Evolutionary conservation across 345 rosid genomes (phyloP), one percentile per base, ranked within the genome.

Genomic region (Clausena lansium): DNA sequence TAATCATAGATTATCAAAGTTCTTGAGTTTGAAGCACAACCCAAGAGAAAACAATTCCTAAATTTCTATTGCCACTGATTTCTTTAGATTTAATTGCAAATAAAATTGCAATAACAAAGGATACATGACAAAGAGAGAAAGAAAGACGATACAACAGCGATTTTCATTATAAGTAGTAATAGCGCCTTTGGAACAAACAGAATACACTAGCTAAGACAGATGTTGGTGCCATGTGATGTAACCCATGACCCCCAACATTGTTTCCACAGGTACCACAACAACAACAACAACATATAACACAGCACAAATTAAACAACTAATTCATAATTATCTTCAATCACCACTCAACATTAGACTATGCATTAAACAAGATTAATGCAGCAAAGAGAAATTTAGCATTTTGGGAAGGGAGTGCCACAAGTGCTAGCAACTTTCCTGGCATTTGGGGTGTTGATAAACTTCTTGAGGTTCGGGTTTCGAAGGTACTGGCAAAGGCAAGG

Each of bases 401-500:
- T 91, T 61, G 99, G 99, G 86, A 86, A 90, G 33, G 99, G 91
- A 72, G 96, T 91, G 22, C 90, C 93, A 76, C 99, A 95, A 76
- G 89, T 83, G 79, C n/a, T 83, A 14, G 98, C 96, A 70, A 95
- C 99, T 60, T 86, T 92, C 88, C 90, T 91, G 60, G 99, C 98
- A 82, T 95, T 95, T 32, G 96, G 94, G 52, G 94, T 85, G 86
- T 89, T 91, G 54, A 93, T 84, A 39, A 92, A 90, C 62, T 87
- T 87, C 84, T 84, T 84, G 55, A 95, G 92, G 50, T 78, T 87
- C 0, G 96, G 99, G 77, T 95, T 92, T 79, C 81, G 86, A 76
- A 93, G 85, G 86, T 93, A 95, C 30, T 88, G 86, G 87, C 99
- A 95, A 65, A 95, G 92, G 58, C 99, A 95, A 73, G 99, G 98